phyloP scores from a whole-genome alignment of 495 filamentous ascomycete genomes.

The Lasiosphaeria hispida region DNA sequence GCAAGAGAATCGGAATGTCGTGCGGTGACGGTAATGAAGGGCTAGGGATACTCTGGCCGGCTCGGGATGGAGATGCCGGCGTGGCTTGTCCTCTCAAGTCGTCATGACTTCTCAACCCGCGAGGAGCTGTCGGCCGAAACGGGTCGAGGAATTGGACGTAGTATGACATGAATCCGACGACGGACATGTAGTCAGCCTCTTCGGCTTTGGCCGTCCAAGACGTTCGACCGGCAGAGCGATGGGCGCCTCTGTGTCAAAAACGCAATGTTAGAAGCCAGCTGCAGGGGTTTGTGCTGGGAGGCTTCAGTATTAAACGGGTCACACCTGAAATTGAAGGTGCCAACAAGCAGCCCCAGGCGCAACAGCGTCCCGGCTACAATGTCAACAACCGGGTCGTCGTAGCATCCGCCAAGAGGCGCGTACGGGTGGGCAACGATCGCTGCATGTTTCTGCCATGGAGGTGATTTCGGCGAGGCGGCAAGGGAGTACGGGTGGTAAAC shows the following conservation, averaged over 20 bases:
- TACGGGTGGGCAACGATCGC: slow-evolving; percentile 92
- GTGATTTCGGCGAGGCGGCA: slow-evolving; percentile 26
- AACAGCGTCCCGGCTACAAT: slow-evolving; percentile 62
- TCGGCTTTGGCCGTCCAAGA: slow-evolving; percentile 84
- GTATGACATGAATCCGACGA: slow-evolving; percentile 72
- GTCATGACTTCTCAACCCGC: background rate
- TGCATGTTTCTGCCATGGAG: slow-evolving; percentile 50
- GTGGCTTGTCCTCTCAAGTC: background rate
- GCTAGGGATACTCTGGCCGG: background rate
- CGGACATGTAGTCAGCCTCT: slow-evolving; percentile 73
- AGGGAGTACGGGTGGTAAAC: slow-evolving; percentile 65
- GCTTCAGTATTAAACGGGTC: background rate
- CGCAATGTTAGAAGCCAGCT: background rate
- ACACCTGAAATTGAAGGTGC: slow-evolving; percentile 91
- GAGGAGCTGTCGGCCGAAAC: slow-evolving; percentile 3
- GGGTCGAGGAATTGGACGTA: slow-evolving; percentile 57
- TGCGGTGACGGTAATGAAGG: slow-evolving; percentile 1
- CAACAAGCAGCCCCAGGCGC: slow-evolving; percentile 67
- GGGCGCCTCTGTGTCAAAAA: slow-evolving; percentile 64
- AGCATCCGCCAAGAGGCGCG: slow-evolving; percentile 79
- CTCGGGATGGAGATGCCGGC: background rate
- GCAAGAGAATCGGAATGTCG: slow-evolving; percentile 44
- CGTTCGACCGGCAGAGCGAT: slow-evolving; percentile 69
- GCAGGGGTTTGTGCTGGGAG: background rate
- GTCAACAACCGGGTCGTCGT: slow-evolving; percentile 75